phyloP scores from a whole-genome alignment of 306 rosid species.

The Medicago ruthenica region DNA sequence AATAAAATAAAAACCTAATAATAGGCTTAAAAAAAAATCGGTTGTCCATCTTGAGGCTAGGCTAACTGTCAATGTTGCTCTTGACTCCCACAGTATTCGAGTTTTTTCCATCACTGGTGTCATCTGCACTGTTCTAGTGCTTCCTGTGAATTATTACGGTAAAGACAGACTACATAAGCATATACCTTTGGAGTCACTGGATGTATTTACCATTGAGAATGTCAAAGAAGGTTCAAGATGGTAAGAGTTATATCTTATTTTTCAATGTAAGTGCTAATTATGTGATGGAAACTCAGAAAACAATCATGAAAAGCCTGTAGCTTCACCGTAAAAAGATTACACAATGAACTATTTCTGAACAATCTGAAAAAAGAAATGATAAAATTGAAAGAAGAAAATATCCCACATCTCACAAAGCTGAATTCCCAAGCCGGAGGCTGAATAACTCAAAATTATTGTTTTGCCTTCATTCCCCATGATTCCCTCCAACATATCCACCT shows the following conservation, averaged over 20 bases:
- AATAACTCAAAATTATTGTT: constrained; percentile 4
- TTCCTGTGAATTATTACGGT: constrained; percentile 92
- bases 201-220: constrained; percentile 81
- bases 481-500: constrained; percentile 5
- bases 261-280: constrained; percentile 11
- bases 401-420: constrained; percentile 16
- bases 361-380: neutral
- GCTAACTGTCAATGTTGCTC: constrained; percentile 44
- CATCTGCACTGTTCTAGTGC: constrained; percentile 70
- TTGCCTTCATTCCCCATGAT: neutral
- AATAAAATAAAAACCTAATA: constrained; percentile 13
- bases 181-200: constrained; percentile 68
- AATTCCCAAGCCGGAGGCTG: constrained; percentile 4
- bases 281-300: constrained; percentile 14
- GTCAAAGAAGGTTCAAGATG: constrained; percentile 73
- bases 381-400: constrained; percentile 21
- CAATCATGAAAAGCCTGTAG: constrained; percentile 23
- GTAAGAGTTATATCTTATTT: constrained; percentile 53
- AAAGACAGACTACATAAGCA: constrained; percentile 46
- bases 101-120: constrained; percentile 74
- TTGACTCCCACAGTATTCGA: constrained; percentile 71
- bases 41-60: constrained; percentile 40
- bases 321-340: neutral
- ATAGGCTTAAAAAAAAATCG: constrained; percentile 12
- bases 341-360: constrained; percentile 11